Evolutionary conservation across 2,329 filamentous ascomycete species (phyloP).

Genomic region (Fusarium sp.): DNA sequence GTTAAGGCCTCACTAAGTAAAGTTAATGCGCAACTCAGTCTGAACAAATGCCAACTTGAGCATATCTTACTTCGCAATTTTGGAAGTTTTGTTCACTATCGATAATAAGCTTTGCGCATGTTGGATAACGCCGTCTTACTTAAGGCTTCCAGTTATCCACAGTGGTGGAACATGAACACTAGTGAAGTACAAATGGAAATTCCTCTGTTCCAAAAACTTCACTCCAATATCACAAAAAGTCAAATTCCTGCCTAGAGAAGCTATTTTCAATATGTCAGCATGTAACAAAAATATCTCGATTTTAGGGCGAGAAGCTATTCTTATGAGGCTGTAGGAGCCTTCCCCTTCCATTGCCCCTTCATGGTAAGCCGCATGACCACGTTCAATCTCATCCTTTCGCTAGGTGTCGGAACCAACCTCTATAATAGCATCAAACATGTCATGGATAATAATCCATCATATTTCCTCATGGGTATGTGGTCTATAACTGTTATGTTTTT

Average conservation of each 20-base stretch:
- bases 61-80: slow-evolving; percentile 13
- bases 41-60: slow-evolving; percentile 6
- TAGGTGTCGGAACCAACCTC: neutral
- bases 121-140: neutral
- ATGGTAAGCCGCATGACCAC: too few relatives aligned
- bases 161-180: neutral
- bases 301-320: too few relatives aligned
- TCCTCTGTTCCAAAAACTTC: slow-evolving; percentile 1
- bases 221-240: too few relatives aligned
- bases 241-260: too few relatives aligned
- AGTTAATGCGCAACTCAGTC: neutral
- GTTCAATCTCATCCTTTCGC: neutral
- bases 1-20: too few relatives aligned
- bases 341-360: too few relatives aligned
- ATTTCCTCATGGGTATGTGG: neutral
- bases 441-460: neutral
- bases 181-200: neutral
- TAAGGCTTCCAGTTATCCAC: too few relatives aligned
- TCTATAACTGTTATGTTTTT: neutral
- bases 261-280: too few relatives aligned
- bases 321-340: too few relatives aligned
- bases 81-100: too few relatives aligned
- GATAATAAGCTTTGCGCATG: neutral
- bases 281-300: too few relatives aligned
- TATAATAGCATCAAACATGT: neutral